A percentile compares a stretch with the other conserved stretches of the same genome.
Conservation (phyloP, 192 early-diverging fungal species). For the Cetraspora pellucida region DNA sequence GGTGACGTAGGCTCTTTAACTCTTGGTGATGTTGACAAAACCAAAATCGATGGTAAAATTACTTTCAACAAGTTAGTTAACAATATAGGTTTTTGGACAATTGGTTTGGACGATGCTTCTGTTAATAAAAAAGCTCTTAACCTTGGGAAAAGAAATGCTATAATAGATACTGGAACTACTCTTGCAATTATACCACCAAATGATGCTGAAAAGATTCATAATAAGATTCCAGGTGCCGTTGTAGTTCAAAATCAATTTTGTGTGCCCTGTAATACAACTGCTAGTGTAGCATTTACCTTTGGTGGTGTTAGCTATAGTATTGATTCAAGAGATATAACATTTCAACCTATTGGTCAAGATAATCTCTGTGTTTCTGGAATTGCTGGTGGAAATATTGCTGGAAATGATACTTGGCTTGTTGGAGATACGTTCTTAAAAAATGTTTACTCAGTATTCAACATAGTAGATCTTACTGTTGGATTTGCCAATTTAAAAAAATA, state of each 20-base stretch:
- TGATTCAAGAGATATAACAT: not conserved
- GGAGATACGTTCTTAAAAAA: slow-evolving; percentile 53
- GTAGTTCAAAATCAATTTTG: slow-evolving; percentile 1
- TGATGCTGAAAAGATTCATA: slow-evolving; percentile 42
- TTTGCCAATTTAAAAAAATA: no score
- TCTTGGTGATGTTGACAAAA: not conserved
- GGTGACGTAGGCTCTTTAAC: slow-evolving; percentile 24
- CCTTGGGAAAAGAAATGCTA: not conserved
- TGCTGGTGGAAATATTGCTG: slow-evolving; percentile 5
- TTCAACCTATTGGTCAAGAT: not conserved
- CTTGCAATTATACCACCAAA: slow-evolving; percentile 48
- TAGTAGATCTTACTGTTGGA: not conserved
- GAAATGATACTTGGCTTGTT: slow-evolving; percentile 42
- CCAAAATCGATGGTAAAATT: not conserved
- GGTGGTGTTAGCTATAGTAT: not conserved
- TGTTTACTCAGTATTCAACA: slow-evolving; percentile 58
- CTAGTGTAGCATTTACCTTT: not conserved
- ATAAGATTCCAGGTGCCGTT: slow-evolving; percentile 41
- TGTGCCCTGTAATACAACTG: not conserved
- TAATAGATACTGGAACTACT: slow-evolving; percentile 57
- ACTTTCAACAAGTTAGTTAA: not conserved
- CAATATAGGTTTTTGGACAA: not conserved
- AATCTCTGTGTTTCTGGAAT: slow-evolving; percentile 38
- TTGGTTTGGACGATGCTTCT: not conserved
- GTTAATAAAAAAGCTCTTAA: not conserved